These are phyloP conservation scores for Whalleya microplaca DNA, from an alignment of 2,329 filamentous ascomycete genomes.

Conservation along the genomic window DNA sequence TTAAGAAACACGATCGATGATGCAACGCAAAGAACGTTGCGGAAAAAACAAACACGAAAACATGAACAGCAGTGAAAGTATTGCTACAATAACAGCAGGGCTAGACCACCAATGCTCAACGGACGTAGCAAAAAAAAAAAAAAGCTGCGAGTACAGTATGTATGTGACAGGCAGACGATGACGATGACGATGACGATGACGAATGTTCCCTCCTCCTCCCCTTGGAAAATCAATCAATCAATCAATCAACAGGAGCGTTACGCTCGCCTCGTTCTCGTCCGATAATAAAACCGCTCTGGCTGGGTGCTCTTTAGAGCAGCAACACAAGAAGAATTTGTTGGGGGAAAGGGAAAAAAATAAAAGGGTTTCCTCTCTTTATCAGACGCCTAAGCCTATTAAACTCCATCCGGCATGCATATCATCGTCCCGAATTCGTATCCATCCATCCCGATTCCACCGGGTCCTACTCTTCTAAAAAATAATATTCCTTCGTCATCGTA, in stretches of 20 bases:
- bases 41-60: too few relatives aligned
- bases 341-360: background rate
- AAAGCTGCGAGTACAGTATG: background rate
- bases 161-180: conserved; percentile 3
- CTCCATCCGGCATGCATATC: conserved; percentile 29
- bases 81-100: too few relatives aligned
- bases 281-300: conserved; percentile 9
- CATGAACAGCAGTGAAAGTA: too few relatives aligned
- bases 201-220: background rate
- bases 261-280: conserved; percentile 8
- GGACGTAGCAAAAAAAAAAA: background rate
- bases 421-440: conserved; percentile 7
- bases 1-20: too few relatives aligned
- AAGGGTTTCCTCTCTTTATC: conserved; percentile 1
- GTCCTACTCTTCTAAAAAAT: too few relatives aligned
- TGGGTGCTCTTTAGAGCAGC: too few relatives aligned
- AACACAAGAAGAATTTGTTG: too few relatives aligned
- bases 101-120: too few relatives aligned
- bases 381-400: conserved; percentile 15
- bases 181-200: too few relatives aligned
- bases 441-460: conserved; percentile 4
- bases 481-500: too few relatives aligned
- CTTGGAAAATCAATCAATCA: too few relatives aligned
- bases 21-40: too few relatives aligned
- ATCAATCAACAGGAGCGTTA: conserved; percentile 1